Evolutionary conservation across 2,329 filamentous ascomycete species (phyloP), one percentile per base, ranked within the genome.

Genomic region (Beauveria varroae): DNA sequence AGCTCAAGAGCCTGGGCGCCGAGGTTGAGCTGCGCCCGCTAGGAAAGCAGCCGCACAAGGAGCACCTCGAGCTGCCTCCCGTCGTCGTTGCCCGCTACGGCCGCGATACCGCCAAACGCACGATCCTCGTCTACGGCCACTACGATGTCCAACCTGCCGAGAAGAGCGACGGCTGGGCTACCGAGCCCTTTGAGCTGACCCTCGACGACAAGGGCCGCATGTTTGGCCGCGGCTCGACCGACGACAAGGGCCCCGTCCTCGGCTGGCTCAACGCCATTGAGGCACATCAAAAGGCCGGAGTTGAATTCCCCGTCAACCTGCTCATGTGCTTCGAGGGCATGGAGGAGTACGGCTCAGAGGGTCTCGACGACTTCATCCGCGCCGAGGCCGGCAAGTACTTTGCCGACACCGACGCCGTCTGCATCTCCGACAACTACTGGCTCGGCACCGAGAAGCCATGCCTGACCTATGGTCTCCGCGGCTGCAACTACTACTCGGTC

Each of bases 361-460:
- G 95, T 43, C 83, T 99, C 60, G 95, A 99, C 71, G 93, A 96
- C 68, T 89, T 98, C 67, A 97, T 99, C 76, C 83, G 89, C 67
- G 87, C 85, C 52, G 95, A 99, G 78, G 92, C 89, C 67, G 91
- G 96, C 79, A 89, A 90, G 69, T 98, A 88, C 81, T 99, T 99
- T 80, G 91, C 91, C 71, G 93, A 97, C 69, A 87, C 92, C 41
- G 95, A 99, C 67, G 95, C 93, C 6, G 91, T 98, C 63, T 99
- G 95, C 79, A 99, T 99, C 73, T 96, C 91, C 53, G 95, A 99
- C 77, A 99, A 99, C 84, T 99, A 99, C 86, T 99, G 95, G 95
- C 87, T 99, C 46, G 95, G 95, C 63, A 98, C 95, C 6, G 92
- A 98, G 83, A 97, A 97, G 83, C 95, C 95, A 14, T 99, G 95